Evolutionary conservation across 2,329 filamentous ascomycete genomes (phyloP), one percentile per base, ranked within the genome.

Genomic region (Colletotrichum echinochloae): DNA sequence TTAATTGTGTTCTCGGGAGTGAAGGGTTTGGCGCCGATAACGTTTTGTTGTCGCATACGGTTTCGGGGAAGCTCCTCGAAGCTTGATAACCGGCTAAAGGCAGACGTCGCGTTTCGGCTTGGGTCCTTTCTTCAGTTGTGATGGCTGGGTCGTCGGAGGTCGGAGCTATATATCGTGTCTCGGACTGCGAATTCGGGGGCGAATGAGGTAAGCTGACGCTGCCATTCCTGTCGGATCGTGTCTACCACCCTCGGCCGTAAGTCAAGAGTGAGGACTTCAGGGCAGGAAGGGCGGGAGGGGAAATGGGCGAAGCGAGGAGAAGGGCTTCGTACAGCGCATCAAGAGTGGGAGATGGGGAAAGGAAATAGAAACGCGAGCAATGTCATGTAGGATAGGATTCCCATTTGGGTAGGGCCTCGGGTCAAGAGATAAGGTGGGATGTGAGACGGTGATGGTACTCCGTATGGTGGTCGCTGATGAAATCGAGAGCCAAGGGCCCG

Each of bases 381-480:
- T 52, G 56, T 67, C 51, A 64, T 48, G 37, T 35, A 41, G 64
- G 57, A n/a, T n/a, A n/a, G n/a, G n/a, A n/a, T n/a, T n/a, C n/a
- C n/a, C n/a, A n/a, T n/a, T n/a, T n/a, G n/a, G n/a, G n/a, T n/a
- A n/a, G n/a, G n/a, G n/a, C n/a, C n/a, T n/a, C n/a, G n/a, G n/a
- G n/a, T n/a, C n/a, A 14, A 57, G 55, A 70, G 67, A 70, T 67
- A 70, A 70, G 67, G 52, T 52, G 57, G 18, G 41, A 65, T 59
- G 64, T 70, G 67, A 64, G 67, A 70, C 67, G 62, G 51, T 52
- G 64, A 33, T 66, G 57, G n/a, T n/a, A n/a, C n/a, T n/a, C n/a
- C n/a, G n/a, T n/a, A n/a, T n/a, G n/a, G n/a, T n/a, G n/a, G 64
- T 62, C 52, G 57, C 64, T 70, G 63, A 23, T 59, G 64, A 67